phyloP scores from a whole-genome alignment of 140 eudicot species.

The Senecio squalidus region DNA sequence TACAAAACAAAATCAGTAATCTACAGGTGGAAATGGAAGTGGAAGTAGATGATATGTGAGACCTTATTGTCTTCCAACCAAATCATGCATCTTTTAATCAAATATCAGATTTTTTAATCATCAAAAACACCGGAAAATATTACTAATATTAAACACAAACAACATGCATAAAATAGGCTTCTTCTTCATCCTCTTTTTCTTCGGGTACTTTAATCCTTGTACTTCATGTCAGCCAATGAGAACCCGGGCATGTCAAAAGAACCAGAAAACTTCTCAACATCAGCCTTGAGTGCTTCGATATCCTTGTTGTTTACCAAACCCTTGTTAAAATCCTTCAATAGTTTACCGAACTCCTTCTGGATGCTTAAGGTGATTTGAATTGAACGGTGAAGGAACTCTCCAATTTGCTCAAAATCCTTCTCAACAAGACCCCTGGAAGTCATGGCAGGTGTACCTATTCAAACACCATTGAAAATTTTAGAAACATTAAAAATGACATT shows the following conservation, averaged over 20 bases:
- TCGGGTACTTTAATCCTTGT: slow-evolving; percentile 61
- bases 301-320: slow-evolving; percentile 90
- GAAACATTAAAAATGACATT: neutral
- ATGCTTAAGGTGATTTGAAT: slow-evolving; percentile 70
- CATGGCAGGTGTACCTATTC: slow-evolving; percentile 90
- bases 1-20: slow-evolving; percentile 14
- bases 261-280: slow-evolving; percentile 84
- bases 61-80: slow-evolving; percentile 33
- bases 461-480: neutral
- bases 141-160: slow-evolving; percentile 29
- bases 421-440: slow-evolving; percentile 93
- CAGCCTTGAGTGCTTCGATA: slow-evolving; percentile 73
- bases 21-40: slow-evolving; percentile 17
- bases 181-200: neutral
- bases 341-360: slow-evolving; percentile 86
- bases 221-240: slow-evolving; percentile 78
- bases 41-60: slow-evolving; percentile 9
- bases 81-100: slow-evolving; percentile 22
- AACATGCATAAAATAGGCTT: neutral
- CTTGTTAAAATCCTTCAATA: slow-evolving; percentile 95
- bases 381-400: slow-evolving; percentile 82
- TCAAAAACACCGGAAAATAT: slow-evolving; percentile 9
- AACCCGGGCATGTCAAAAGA: slow-evolving; percentile 98
- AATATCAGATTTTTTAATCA: slow-evolving; percentile 12
- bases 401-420: slow-evolving; percentile 93